Conservation (phyloP, 768 basidiomycete genomes). For the Terana coerulea region DNA sequence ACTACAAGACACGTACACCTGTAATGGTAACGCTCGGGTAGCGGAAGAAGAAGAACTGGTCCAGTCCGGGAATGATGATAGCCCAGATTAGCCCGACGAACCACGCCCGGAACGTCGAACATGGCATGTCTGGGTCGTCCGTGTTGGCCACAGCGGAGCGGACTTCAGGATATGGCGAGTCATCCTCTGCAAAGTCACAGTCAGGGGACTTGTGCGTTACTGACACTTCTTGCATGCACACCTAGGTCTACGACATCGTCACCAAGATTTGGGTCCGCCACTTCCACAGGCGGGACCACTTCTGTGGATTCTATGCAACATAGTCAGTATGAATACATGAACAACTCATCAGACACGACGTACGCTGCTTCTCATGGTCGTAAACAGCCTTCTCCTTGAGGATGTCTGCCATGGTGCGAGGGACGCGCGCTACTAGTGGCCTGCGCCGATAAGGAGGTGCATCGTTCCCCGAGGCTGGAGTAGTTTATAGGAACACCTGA, state of each 20-base stretch:
- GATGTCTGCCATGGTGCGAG: background rate
- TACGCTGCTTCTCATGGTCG: slow-evolving; percentile 5
- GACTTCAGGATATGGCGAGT: slow-evolving; percentile 82
- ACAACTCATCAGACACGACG: background rate
- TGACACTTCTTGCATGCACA: slow-evolving; percentile 4
- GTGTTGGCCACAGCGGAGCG: slow-evolving; percentile 69
- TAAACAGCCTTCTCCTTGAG: background rate
- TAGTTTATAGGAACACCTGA: too few relatives aligned
- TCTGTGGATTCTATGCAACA: background rate
- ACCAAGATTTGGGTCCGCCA: slow-evolving; percentile 33
- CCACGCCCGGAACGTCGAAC: slow-evolving; percentile 65
- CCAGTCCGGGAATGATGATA: slow-evolving; percentile 41
- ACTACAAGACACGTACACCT: slow-evolving; percentile 25
- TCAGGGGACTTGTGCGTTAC: background rate
- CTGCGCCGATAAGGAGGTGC: background rate
- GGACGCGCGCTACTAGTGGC: background rate
- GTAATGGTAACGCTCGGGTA: slow-evolving; percentile 33
- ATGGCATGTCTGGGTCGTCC: slow-evolving; percentile 64
- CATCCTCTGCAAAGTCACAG: slow-evolving; percentile 24
- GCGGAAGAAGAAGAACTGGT: slow-evolving; percentile 49
- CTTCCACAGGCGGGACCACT: background rate
- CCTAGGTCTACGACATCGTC: slow-evolving; percentile 21
- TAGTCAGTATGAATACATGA: background rate
- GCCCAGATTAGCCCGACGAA: slow-evolving; percentile 66
- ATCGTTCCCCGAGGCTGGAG: too few relatives aligned